Evolutionary conservation across 345 rosid genomes (phyloP), one percentile per base, ranked within the genome.

Genomic region (Gossypium bickii): DNA sequence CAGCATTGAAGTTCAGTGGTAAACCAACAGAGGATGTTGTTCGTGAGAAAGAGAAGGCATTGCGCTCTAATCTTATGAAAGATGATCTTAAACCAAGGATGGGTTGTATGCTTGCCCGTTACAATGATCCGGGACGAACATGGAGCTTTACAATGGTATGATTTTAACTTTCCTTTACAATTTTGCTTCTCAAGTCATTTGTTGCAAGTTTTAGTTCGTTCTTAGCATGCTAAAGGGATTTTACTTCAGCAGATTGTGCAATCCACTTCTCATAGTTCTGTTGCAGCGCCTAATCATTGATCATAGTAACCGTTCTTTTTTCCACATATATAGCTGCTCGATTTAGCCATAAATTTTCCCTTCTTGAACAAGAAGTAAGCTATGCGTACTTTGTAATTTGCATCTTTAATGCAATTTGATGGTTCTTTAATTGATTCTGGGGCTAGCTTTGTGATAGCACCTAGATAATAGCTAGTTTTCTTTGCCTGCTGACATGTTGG

Each of bases 71-170:
- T 82, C 80, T 92, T 44, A 67, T 86, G 29, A 81, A 70, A 68
- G 93, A 91, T 80, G 93, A 92, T 72, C 91, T 90, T 73, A 87
- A 71, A 61, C 69, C 69, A 48, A 61, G 49, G 67, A 79, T 2
- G 20, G 96, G 97, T 72, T 89, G 95, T 77, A 77, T 90, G 85
- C 89, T 91, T 58, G 97, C 98, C 52, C 91, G 96, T 67, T 92
- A 94, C 84, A 92, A 94, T 77, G 98, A 92, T 84, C 97, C 94
- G 1, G 92, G 95, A 77, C 76, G 88, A 78, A 94, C 95, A 53
- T 76, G 89, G 95, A 86, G 53, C 84, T 87, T 88, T 76, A 86
- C 78, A 62, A 80, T 90, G 97, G 97, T 94, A 88, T 62, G 78
- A 16, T 52, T 41, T 76, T 41, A 24, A 0, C 27, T 60, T 69